phyloP scores from a whole-genome alignment of 140 eudicot species.

The Cichorium intybus region DNA sequence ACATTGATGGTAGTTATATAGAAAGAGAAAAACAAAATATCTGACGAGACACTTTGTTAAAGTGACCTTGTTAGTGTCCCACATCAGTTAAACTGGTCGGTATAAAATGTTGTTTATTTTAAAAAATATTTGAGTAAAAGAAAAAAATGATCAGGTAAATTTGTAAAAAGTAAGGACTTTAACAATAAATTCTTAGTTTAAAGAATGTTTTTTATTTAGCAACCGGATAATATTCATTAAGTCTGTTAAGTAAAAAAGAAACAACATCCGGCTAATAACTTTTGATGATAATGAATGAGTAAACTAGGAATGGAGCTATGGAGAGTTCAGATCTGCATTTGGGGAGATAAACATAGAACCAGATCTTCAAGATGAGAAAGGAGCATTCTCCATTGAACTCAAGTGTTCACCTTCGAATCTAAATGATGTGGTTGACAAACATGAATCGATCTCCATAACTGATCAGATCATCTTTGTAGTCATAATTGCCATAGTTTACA shows the following conservation, averaged over 20 bases:
- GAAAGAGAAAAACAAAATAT: neutral
- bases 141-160: neutral
- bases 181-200: too few species aligned
- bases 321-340: constrained; percentile 58
- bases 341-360: constrained; percentile 68
- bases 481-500: constrained; percentile 45
- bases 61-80: neutral
- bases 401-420: constrained; percentile 54
- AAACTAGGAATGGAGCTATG: constrained; percentile 65
- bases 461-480: constrained; percentile 61
- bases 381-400: constrained; percentile 67
- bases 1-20: neutral
- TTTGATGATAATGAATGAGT: constrained; percentile 20
- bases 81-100: neutral
- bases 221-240: too few species aligned
- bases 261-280: constrained; percentile 3
- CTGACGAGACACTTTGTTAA: neutral
- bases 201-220: too few species aligned
- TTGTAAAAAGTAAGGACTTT: too few species aligned
- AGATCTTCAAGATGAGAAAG: constrained; percentile 40
- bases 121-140: too few species aligned
- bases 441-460: constrained; percentile 43
- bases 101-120: neutral
- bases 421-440: constrained; percentile 36
- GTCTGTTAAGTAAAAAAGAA: neutral